phyloP scores from a whole-genome alignment of 306 rosid species.

The Cotoneaster glaucophyllus region DNA sequence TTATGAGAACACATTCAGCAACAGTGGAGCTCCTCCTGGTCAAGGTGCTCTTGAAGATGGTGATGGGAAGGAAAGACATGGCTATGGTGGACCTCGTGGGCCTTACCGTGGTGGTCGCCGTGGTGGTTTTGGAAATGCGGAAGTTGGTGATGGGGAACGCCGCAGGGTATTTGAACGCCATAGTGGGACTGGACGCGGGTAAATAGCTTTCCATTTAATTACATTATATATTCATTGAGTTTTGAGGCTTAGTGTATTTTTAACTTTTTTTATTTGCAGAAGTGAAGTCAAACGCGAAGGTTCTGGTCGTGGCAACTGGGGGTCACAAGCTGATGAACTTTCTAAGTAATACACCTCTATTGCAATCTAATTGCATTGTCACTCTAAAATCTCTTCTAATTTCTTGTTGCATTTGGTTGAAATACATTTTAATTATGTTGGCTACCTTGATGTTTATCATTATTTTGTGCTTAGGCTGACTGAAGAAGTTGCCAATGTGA shows the following conservation, averaged over 20 bases:
- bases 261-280: slow-evolving; percentile 34
- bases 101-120: slow-evolving; percentile 76
- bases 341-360: slow-evolving; percentile 33
- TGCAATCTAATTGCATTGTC: neutral
- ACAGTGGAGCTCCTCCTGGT: slow-evolving; percentile 27
- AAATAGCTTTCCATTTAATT: neutral
- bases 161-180: slow-evolving; percentile 71
- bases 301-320: slow-evolving; percentile 95
- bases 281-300: slow-evolving; percentile 79
- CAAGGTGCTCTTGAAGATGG: slow-evolving; percentile 61
- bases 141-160: slow-evolving; percentile 63
- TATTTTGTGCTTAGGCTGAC: slow-evolving; percentile 35
- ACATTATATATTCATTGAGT: neutral
- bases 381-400: neutral
- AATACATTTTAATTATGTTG: neutral
- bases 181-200: slow-evolving; percentile 96
- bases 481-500: slow-evolving; percentile 54
- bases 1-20: slow-evolving; percentile 41
- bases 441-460: neutral
- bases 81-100: slow-evolving; percentile 62
- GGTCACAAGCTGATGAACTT: slow-evolving; percentile 63
- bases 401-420: neutral
- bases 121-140: slow-evolving; percentile 71
- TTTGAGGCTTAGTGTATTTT: neutral
- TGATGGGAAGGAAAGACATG: slow-evolving; percentile 62